Percentiles rank a stretch among this genome's conserved stretches.
Conservation (phyloP, 1,284 basidiomycete species). For the Ceratobasidium sp. region DNA sequence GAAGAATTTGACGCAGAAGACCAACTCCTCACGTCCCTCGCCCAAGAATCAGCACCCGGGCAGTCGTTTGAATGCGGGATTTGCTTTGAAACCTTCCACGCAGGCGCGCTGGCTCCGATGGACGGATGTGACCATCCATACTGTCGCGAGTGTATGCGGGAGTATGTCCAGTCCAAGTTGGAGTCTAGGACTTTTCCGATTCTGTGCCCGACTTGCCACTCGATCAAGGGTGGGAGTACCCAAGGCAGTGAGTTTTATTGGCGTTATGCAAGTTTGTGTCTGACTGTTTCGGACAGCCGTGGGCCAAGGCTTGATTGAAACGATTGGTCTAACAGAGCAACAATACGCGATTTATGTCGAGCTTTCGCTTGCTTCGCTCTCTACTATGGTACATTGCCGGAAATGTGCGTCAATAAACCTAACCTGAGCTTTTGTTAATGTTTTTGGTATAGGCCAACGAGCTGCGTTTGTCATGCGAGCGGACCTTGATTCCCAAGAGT, state of each 20-base stretch:
- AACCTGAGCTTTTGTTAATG: neutral
- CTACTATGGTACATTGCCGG: slow-evolving; percentile 67
- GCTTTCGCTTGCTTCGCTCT: slow-evolving; percentile 67
- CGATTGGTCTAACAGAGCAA: slow-evolving; percentile 65
- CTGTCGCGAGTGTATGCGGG: slow-evolving; percentile 67
- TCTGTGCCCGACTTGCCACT: slow-evolving; percentile 68
- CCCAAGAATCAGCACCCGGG: slow-evolving; percentile 57
- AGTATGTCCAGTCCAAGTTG: slow-evolving; percentile 64
- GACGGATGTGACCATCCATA: slow-evolving; percentile 67
- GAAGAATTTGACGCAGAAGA: slow-evolving; percentile 65
- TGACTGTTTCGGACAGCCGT: slow-evolving; percentile 58
- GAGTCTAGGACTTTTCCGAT: slow-evolving; percentile 71
- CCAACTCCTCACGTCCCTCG: slow-evolving; percentile 58
- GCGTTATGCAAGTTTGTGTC: neutral
- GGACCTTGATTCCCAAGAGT: slow-evolving; percentile 42
- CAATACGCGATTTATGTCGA: slow-evolving; percentile 66
- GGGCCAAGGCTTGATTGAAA: slow-evolving; percentile 60
- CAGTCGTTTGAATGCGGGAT: slow-evolving; percentile 67
- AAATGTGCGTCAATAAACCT: slow-evolving; percentile 57
- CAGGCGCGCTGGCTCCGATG: slow-evolving; percentile 64
- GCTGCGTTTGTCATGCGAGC: slow-evolving; percentile 45
- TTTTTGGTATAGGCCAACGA: neutral
- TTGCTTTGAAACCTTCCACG: slow-evolving; percentile 67
- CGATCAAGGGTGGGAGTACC: slow-evolving; percentile 50
- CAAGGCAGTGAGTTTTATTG: slow-evolving; percentile 59